phyloP scores from a whole-genome alignment of 2,329 filamentous ascomycete species.

The Hypoxylon sp. region DNA sequence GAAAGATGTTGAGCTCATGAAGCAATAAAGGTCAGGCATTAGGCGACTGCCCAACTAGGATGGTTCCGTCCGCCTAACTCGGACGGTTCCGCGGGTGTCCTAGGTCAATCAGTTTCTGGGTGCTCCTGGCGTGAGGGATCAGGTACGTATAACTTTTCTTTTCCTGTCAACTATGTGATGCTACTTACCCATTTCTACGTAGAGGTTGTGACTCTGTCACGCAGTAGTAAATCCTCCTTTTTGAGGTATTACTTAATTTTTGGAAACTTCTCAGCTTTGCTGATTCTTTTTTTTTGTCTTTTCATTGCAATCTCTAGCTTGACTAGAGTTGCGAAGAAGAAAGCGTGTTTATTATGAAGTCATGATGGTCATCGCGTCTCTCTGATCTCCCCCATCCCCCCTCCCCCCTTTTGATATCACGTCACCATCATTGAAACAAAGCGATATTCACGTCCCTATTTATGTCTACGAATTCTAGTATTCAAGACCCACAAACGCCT shows the following conservation, averaged over 20 bases:
- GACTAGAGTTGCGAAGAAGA: slow-evolving; percentile 39
- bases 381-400: too few relatives aligned
- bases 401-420: too few relatives aligned
- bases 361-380: not conserved
- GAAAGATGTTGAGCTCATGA: slow-evolving; percentile 30
- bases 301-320: slow-evolving; percentile 37
- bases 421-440: too few relatives aligned
- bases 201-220: slow-evolving; percentile 10
- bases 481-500: too few relatives aligned
- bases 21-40: slow-evolving; percentile 39
- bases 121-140: slow-evolving; percentile 18
- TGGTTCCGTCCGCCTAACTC: not conserved
- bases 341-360: not conserved
- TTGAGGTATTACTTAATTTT: slow-evolving; percentile 31
- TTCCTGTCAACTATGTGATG: not conserved
- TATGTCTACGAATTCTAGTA: too few relatives aligned
- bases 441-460: too few relatives aligned
- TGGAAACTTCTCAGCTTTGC: slow-evolving; percentile 36
- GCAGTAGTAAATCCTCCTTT: slow-evolving; percentile 18
- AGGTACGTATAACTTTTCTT: not conserved
- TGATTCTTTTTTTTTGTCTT: slow-evolving; percentile 34
- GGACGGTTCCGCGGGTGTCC: slow-evolving; percentile 9
- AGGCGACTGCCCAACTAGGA: slow-evolving; percentile 22
- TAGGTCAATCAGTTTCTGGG: slow-evolving; percentile 37
- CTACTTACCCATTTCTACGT: not conserved